These are phyloP conservation scores for Ramaria sp. DNA, from an alignment of 768 basidiomycete species.

Conservation along the genomic window DNA sequence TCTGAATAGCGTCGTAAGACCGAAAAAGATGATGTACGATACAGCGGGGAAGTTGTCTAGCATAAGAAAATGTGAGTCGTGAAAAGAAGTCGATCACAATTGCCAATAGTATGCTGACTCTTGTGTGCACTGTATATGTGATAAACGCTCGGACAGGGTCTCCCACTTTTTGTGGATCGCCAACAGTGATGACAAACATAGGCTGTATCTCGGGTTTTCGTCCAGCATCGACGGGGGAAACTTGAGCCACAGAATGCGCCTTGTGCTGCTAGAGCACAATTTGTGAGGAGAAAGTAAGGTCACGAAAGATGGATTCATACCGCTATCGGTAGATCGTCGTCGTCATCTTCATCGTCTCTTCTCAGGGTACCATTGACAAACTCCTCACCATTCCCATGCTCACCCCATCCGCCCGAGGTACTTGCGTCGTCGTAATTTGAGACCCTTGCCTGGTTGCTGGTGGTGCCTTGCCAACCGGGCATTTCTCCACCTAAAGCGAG, in stretches of 20 bases:
- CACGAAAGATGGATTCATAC: constrained; percentile 15
- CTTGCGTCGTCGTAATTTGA: neutral
- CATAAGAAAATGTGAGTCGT: neutral
- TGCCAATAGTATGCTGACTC: constrained; percentile 33
- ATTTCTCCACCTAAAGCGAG: constrained; percentile 39
- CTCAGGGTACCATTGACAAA: neutral
- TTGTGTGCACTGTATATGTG: constrained; percentile 93
- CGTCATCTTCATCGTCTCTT: constrained; percentile 18
- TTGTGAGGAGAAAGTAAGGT: constrained; percentile 9
- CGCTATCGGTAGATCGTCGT: constrained; percentile 21
- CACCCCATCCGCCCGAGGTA: neutral
- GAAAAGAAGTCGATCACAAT: neutral
- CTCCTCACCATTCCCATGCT: neutral
- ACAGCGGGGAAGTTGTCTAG: constrained; percentile 79
- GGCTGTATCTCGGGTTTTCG: constrained; percentile 24
- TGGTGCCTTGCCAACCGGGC: constrained; percentile 39
- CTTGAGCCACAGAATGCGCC: neutral
- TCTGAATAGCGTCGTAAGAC: constrained; percentile 97
- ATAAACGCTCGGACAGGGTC: constrained; percentile 89
- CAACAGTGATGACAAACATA: constrained; percentile 80
- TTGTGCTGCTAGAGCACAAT: constrained; percentile 15
- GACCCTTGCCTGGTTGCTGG: constrained; percentile 19
- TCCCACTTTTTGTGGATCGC: constrained; percentile 96
- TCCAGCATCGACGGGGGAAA: neutral
- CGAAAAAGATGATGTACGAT: constrained; percentile 75